These are phyloP conservation scores for Fusarium sp. DNA, from an alignment of 2,329 filamentous ascomycete genomes.

Conservation along the genomic window DNA sequence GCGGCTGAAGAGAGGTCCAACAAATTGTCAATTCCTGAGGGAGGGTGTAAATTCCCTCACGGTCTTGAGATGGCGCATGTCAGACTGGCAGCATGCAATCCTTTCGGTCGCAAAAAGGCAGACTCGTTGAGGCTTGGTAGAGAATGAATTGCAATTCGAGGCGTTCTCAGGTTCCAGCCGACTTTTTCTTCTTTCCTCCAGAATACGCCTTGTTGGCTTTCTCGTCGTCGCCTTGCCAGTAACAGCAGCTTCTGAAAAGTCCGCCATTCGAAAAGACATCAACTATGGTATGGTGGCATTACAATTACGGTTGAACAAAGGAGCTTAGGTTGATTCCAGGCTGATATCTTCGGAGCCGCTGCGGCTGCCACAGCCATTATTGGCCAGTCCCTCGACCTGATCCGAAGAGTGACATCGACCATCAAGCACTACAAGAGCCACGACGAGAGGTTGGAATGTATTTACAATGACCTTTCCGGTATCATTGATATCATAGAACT, in stretches of 20 bases:
- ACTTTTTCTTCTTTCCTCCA: not conserved
- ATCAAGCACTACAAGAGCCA: conserved; percentile 4
- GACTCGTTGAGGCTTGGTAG: not conserved
- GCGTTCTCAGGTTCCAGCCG: not conserved
- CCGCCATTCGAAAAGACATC: no score
- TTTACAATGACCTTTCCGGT: not conserved
- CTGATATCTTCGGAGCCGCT: not conserved
- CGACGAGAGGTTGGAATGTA: not conserved
- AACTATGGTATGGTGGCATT: not conserved
- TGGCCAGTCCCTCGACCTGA: conserved; percentile 2
- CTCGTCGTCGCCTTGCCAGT: not conserved
- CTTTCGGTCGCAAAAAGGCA: not conserved
- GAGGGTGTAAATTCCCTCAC: not conserved
- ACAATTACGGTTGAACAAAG: not conserved
- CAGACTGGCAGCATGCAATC: not conserved
- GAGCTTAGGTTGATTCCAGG: not conserved
- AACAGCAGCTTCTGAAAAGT: not conserved
- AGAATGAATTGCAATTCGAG: not conserved
- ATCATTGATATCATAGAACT: conserved; percentile 2
- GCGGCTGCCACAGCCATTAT: conserved; percentile 2
- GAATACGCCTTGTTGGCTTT: not conserved
- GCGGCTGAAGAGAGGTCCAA: not conserved
- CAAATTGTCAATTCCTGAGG: not conserved
- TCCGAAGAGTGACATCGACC: not conserved
- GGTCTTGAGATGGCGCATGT: not conserved